Evolutionary conservation across 352 stramenopile species (phyloP).

Genomic region (Globisporangium takayamanum): DNA sequence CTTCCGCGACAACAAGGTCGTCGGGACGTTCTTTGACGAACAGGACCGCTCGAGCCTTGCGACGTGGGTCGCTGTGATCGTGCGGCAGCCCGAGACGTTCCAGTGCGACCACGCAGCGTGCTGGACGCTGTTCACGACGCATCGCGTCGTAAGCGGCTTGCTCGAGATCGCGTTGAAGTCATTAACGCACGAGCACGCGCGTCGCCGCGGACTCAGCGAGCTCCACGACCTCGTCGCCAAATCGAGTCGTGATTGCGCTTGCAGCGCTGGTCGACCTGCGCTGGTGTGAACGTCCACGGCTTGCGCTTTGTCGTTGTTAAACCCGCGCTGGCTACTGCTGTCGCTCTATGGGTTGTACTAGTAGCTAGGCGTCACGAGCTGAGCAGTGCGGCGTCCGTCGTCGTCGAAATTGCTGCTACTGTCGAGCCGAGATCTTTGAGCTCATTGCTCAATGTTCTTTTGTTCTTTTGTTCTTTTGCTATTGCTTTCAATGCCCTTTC

Average conservation of each 20-base stretch:
- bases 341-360: background rate
- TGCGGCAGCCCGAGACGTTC: conserved; percentile 39
- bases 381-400: background rate
- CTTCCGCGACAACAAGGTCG: conserved; percentile 39
- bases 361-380: too few relatives aligned
- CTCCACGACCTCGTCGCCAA: conserved; percentile 33
- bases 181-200: conserved; percentile 13
- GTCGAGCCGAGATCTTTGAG: conserved; percentile 5
- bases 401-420: background rate
- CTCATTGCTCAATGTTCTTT: background rate
- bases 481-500: too few relatives aligned
- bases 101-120: conserved; percentile 43
- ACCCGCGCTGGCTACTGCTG: background rate
- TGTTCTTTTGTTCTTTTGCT: too few relatives aligned
- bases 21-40: conserved; percentile 47
- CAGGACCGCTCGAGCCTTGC: conserved; percentile 18
- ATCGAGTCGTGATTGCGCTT: conserved; percentile 29
- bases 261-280: conserved; percentile 11
- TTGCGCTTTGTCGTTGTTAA: conserved; percentile 1
- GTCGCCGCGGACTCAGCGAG: conserved; percentile 26
- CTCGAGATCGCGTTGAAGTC: conserved; percentile 49
- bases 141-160: conserved; percentile 36
- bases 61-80: conserved; percentile 37
- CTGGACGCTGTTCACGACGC: conserved; percentile 52
- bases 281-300: conserved; percentile 5